Evolutionary conservation across 805 yeast genomes (phyloP).

Genomic region (Sugiyamaella qingdaonensis): DNA sequence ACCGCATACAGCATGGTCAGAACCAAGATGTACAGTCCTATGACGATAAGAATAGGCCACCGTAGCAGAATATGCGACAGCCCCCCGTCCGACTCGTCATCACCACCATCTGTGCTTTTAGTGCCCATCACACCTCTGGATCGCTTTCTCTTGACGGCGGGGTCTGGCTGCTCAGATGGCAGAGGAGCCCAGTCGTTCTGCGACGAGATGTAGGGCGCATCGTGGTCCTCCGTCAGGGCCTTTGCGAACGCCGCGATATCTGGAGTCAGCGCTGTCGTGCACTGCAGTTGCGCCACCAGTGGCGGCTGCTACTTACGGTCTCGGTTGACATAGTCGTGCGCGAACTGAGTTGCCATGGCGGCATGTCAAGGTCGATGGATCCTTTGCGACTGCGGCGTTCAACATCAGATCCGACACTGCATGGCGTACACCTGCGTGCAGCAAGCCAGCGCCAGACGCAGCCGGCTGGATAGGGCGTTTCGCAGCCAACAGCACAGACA

Average conservation of each 20-base stretch:
- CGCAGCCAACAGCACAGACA: too few species aligned
- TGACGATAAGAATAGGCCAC: constrained; percentile 58
- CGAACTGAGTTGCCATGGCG: constrained; percentile 9
- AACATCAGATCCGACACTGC: too few species aligned
- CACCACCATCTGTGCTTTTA: neutral
- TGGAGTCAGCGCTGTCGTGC: constrained; percentile 8
- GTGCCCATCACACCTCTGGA: neutral
- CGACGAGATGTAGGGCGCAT: constrained; percentile 34
- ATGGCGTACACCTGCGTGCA: too few species aligned
- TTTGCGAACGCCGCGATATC: constrained; percentile 38
- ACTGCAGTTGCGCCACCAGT: too few species aligned
- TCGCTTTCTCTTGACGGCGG: neutral
- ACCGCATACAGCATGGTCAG: constrained; percentile 48
- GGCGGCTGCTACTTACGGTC: constrained; percentile 8
- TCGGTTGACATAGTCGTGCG: constrained; percentile 14
- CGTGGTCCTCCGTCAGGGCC: constrained; percentile 37
- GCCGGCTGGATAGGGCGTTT: too few species aligned
- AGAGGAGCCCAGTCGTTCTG: constrained; percentile 48
- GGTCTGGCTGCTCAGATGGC: neutral
- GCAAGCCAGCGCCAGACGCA: too few species aligned
- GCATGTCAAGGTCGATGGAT: neutral
- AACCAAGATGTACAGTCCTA: constrained; percentile 50
- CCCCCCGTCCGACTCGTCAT: constrained; percentile 29
- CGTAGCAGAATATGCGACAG: constrained; percentile 48
- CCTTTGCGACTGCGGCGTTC: too few species aligned